Percentiles rank a stretch among this genome's conserved stretches.
These are phyloP conservation scores for Jamesozyma gamospora DNA, from an alignment of 805 yeast genomes.

Conservation along the genomic window DNA sequence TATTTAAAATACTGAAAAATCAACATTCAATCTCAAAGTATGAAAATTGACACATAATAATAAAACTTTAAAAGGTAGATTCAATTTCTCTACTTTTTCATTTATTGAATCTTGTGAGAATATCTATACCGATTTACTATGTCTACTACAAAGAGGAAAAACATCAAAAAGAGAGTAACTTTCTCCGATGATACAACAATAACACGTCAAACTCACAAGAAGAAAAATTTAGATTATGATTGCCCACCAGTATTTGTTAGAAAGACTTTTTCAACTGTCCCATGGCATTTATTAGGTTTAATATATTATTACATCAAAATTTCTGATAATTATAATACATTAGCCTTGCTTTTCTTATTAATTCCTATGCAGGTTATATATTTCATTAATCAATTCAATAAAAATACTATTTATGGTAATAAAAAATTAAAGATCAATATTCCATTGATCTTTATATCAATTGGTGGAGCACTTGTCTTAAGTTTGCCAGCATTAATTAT, in stretches of 20 bases:
- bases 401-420: constrained; percentile 26
- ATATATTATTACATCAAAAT: constrained; percentile 26
- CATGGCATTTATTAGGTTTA: constrained; percentile 28
- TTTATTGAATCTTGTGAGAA: too few species aligned
- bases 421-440: constrained; percentile 24
- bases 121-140: constrained; percentile 7
- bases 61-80: too few species aligned
- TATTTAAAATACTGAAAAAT: too few species aligned
- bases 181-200: constrained; percentile 29
- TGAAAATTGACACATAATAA: too few species aligned
- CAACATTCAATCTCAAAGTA: too few species aligned
- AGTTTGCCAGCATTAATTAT: constrained; percentile 23
- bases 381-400: constrained; percentile 28
- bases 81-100: too few species aligned
- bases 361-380: constrained; percentile 30
- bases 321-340: constrained; percentile 20
- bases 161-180: constrained; percentile 23
- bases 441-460: constrained; percentile 16
- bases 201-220: constrained; percentile 15
- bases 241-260: constrained; percentile 29
- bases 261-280: constrained; percentile 21
- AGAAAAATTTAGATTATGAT: constrained; percentile 16
- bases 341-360: constrained; percentile 22
- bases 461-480: constrained; percentile 17
- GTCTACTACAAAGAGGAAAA: constrained; percentile 16